A percentile compares a stretch with the other conserved stretches of the same genome.
phyloP scores from a whole-genome alignment of 441 rosid species.

The Manihot esculenta region DNA sequence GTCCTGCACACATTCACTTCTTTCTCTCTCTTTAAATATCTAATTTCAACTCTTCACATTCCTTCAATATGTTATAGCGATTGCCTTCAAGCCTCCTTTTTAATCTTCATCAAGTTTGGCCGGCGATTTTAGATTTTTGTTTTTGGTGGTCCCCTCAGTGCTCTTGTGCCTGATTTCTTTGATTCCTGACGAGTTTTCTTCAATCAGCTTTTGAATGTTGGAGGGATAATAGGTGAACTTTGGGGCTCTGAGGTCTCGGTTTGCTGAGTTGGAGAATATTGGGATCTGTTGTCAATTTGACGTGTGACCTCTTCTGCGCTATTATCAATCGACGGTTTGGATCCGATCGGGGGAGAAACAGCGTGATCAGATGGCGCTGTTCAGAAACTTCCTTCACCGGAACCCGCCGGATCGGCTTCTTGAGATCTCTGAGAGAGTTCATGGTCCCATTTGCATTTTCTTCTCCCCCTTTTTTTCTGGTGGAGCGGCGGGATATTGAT shows the following conservation, averaged over 20 bases:
- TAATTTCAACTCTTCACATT: too few species aligned
- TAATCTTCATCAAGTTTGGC: not conserved
- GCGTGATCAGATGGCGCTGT: constrained; percentile 99
- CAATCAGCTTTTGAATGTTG: constrained; percentile 3
- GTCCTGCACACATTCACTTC: constrained; percentile 6
- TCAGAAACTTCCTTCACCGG: constrained; percentile 95
- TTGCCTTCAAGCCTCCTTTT: not conserved
- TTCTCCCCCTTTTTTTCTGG: not conserved
- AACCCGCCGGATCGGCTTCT: constrained; percentile 99
- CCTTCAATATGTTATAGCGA: not conserved
- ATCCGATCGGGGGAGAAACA: constrained; percentile 79
- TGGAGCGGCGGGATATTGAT: not conserved
- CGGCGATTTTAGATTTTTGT: too few species aligned
- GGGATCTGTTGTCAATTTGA: constrained; percentile 44
- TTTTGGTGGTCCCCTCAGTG: too few species aligned
- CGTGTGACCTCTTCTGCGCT: constrained; percentile 36
- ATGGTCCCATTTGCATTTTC: constrained; percentile 46
- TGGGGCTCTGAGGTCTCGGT: constrained; percentile 14
- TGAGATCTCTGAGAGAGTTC: constrained; percentile 97
- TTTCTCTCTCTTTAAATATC: not conserved
- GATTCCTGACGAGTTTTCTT: too few species aligned
- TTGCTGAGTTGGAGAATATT: constrained; percentile 34
- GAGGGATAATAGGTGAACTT: constrained; percentile 10
- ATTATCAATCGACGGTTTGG: constrained; percentile 65
- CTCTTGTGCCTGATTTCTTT: too few species aligned